These are phyloP conservation scores for Umbelopsis sp. DNA, from an alignment of 371 early-diverging fungal genomes.

Conservation along the genomic window DNA sequence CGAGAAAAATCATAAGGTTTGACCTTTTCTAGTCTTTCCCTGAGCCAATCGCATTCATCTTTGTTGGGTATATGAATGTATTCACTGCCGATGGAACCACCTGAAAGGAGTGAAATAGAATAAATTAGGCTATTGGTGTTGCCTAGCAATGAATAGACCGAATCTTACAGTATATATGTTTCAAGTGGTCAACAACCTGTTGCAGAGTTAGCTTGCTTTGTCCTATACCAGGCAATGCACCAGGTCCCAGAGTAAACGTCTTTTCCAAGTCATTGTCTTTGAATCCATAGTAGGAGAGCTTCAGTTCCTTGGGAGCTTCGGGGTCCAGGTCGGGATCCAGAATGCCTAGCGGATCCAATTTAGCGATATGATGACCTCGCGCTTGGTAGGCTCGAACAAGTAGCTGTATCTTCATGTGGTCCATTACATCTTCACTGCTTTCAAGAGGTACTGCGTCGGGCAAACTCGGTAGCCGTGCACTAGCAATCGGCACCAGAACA, in stretches of 20 bases:
- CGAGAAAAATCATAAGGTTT: conserved; percentile 80
- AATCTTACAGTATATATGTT: conserved; percentile 85
- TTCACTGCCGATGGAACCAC: conserved; percentile 92
- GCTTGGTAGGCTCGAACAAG: conserved; percentile 96
- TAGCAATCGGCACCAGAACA: conserved; percentile 70
- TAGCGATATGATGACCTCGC: conserved; percentile 95
- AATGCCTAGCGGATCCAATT: conserved; percentile 93
- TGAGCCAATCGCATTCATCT: conserved; percentile 95
- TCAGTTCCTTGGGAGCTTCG: conserved; percentile 82
- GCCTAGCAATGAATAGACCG: neutral
- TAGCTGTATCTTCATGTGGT: conserved; percentile 98
- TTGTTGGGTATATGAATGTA: conserved; percentile 98
- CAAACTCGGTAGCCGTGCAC: conserved; percentile 68
- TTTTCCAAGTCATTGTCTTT: conserved; percentile 89
- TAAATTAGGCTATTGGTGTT: neutral
- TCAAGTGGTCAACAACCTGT: conserved; percentile 83
- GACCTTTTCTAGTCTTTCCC: conserved; percentile 89
- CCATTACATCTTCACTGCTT: conserved; percentile 74
- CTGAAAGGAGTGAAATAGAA: conserved; percentile 32
- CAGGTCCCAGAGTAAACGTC: conserved; percentile 90
- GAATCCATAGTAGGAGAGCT: conserved; percentile 90
- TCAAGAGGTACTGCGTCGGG: conserved; percentile 45
- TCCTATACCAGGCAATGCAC: conserved; percentile 88
- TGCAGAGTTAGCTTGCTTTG: conserved; percentile 77
- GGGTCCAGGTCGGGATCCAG: conserved; percentile 61